Evolutionary conservation across 192 early-diverging fungal genomes (phyloP).

Genomic region (Coemansia erecta): DNA sequence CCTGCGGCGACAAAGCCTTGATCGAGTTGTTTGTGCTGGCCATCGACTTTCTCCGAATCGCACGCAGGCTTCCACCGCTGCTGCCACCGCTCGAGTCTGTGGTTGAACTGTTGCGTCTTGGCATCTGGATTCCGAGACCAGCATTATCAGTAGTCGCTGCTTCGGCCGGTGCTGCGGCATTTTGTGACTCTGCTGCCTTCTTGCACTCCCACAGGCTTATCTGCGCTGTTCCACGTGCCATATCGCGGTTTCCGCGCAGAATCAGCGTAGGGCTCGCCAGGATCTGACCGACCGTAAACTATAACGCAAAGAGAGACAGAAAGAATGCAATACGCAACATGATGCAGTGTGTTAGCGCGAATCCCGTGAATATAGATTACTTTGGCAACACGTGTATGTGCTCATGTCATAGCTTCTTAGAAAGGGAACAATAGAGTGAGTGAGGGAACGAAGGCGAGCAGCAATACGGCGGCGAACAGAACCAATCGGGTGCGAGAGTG

Average conservation of each 20-base stretch:
- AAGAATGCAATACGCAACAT: no score
- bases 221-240: conserved; percentile 40
- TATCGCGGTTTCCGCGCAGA: conserved; percentile 44
- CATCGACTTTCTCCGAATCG: not conserved
- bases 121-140: not conserved
- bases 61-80: not conserved
- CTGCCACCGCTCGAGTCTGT: not conserved
- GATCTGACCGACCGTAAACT: conserved; percentile 51
- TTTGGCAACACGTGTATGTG: no score
- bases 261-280: conserved; percentile 47
- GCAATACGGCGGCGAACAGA: no score
- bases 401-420: no score
- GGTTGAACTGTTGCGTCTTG: not conserved
- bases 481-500: no score
- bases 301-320: conserved; percentile 1
- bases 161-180: no score
- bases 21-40: not conserved
- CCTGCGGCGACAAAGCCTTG: not conserved
- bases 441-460: no score
- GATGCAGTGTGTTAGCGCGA: no score
- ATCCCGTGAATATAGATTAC: no score
- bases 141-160: not conserved
- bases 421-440: no score
- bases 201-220: conserved; percentile 30
- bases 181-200: conserved; percentile 6